phyloP scores from a whole-genome alignment of 2,329 filamentous ascomycete genomes.

The Allantophomopsis lycopodina region DNA sequence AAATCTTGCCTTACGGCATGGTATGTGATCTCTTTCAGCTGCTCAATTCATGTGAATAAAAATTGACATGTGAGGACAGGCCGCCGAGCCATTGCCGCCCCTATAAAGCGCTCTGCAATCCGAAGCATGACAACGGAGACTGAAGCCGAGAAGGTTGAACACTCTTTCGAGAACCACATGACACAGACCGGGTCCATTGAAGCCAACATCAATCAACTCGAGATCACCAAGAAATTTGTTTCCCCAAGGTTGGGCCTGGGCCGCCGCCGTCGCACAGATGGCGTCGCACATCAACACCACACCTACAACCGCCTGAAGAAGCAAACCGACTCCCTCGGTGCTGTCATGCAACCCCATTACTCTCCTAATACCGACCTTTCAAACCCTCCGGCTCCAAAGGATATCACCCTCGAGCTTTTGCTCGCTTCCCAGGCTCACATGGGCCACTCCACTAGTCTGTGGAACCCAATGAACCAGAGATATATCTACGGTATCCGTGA shows the following conservation, averaged over 20 bases:
- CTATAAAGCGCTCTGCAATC: conserved; percentile 22
- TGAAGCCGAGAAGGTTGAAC: conserved; percentile 7
- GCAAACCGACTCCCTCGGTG: conserved; percentile 33
- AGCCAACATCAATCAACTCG: conserved; percentile 9
- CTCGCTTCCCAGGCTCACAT: conserved; percentile 80
- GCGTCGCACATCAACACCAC: conserved; percentile 10
- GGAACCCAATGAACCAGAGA: conserved; percentile 87
- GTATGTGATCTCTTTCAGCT: conserved; percentile 18
- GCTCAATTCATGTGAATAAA: too few species aligned
- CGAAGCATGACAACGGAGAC: conserved; percentile 21
- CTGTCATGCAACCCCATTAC: conserved; percentile 40
- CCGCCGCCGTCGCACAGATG: not conserved
- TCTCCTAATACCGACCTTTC: conserved; percentile 50
- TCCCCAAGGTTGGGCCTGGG: conserved; percentile 11
- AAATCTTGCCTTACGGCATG: conserved; percentile 38
- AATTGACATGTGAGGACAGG: conserved; percentile 24
- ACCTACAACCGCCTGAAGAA: conserved; percentile 22
- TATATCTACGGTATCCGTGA: conserved; percentile 89
- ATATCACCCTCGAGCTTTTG: conserved; percentile 82
- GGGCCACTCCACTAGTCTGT: conserved; percentile 79
- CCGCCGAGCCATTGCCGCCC: conserved; percentile 34
- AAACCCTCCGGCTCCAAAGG: conserved; percentile 61
- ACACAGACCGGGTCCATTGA: conserved; percentile 10
- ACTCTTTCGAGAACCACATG: conserved; percentile 6
- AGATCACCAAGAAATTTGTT: conserved; percentile 8